phyloP scores from a whole-genome alignment of 2,329 filamentous ascomycete species.

The Coniochaeta hoffmannii region DNA sequence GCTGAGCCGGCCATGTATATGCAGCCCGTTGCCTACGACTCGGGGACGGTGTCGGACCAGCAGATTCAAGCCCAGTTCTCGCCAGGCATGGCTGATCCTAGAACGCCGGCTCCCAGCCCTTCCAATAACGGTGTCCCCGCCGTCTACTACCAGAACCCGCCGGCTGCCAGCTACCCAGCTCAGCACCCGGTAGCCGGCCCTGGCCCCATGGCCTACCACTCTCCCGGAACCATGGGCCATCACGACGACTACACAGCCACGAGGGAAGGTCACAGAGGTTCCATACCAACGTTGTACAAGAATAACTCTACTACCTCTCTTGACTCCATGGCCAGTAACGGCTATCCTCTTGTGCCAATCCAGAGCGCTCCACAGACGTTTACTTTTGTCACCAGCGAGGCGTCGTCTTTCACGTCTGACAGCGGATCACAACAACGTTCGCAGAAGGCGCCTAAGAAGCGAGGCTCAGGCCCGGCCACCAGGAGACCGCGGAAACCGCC shows the following conservation, averaged over 20 bases:
- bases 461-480: background rate
- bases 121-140: background rate
- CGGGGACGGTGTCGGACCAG: background rate
- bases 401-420: background rate
- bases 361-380: background rate
- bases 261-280: background rate
- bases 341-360: background rate
- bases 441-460: background rate
- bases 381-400: background rate
- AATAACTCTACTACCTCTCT: background rate
- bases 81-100: background rate
- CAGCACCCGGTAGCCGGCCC: background rate
- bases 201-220: background rate
- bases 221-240: background rate
- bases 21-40: background rate
- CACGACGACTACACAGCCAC: background rate
- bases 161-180: background rate
- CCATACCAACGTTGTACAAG: background rate
- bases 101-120: background rate
- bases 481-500: background rate
- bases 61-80: background rate
- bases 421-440: background rate
- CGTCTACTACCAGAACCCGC: background rate
- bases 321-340: background rate
- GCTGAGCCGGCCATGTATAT: background rate